phyloP scores from a whole-genome alignment of 2,329 filamentous ascomycete genomes.

The Decorospora gaudefroyi region DNA sequence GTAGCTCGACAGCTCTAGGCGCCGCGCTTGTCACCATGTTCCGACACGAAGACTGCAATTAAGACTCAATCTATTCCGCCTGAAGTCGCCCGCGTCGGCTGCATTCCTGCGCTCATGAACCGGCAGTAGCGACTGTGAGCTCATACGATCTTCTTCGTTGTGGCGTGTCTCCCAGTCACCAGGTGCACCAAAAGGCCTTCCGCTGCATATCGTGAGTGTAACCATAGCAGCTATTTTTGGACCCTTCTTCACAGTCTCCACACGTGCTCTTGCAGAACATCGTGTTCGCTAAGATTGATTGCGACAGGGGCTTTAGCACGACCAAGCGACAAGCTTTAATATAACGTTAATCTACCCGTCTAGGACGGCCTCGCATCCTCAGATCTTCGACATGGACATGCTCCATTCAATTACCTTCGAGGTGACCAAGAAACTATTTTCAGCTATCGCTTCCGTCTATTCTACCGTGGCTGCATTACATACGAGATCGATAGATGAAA shows the following conservation, averaged over 20 bases:
- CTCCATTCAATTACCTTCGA: no score
- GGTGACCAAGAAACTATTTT: constrained; percentile 30
- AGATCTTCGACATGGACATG: constrained; percentile 42
- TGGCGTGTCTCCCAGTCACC: constrained; percentile 13
- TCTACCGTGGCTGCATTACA: constrained; percentile 25
- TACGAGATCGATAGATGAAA: constrained; percentile 38
- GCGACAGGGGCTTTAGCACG: constrained; percentile 26
- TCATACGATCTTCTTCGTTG: constrained; percentile 19
- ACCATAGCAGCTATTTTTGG: constrained; percentile 39
- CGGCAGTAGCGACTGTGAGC: constrained; percentile 33
- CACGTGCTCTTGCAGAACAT: constrained; percentile 37
- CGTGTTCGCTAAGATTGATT: constrained; percentile 37
- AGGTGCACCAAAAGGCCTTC: constrained; percentile 16
- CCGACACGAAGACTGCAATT: constrained; percentile 38
- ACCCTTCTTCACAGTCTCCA: constrained; percentile 21
- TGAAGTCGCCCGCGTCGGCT: constrained; percentile 25
- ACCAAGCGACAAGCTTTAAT: constrained; percentile 48
- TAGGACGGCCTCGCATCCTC: constrained; percentile 41
- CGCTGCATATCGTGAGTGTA: constrained; percentile 20
- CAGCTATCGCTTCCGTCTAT: constrained; percentile 34
- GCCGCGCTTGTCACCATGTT: constrained; percentile 24
- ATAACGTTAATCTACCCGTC: constrained; percentile 48
- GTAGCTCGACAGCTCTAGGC: constrained; percentile 2
- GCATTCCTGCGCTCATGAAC: constrained; percentile 24
- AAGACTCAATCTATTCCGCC: constrained; percentile 41